phyloP scores from a whole-genome alignment of 1,284 basidiomycete genomes.

The Anthracocystis setariae region DNA sequence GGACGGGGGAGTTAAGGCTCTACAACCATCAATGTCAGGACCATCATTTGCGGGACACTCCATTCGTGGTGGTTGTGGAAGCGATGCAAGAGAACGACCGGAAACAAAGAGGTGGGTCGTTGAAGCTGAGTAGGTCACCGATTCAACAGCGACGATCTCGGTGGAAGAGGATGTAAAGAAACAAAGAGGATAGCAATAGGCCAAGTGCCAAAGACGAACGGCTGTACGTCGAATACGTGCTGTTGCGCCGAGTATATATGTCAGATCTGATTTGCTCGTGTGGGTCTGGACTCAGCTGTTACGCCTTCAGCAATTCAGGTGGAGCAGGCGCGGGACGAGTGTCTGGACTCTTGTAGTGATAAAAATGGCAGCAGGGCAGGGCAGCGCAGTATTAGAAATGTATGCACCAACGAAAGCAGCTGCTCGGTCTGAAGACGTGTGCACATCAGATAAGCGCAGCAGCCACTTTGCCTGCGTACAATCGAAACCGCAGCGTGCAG shows the following conservation, averaged over 20 bases:
- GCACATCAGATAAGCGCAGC: too few relatives aligned
- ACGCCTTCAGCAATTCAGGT: slow-evolving; percentile 1
- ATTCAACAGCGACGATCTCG: slow-evolving; percentile 2
- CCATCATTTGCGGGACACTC: slow-evolving; percentile 44
- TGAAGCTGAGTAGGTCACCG: slow-evolving; percentile 7
- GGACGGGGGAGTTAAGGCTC: slow-evolving; percentile 36
- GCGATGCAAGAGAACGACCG: slow-evolving; percentile 5
- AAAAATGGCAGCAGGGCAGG: too few relatives aligned
- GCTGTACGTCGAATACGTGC: background rate
- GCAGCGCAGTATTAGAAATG: too few relatives aligned
- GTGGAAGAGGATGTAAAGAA: background rate
- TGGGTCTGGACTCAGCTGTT: background rate
- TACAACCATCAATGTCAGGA: slow-evolving; percentile 50
- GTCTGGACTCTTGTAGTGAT: background rate
- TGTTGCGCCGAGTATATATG: slow-evolving; percentile 8
- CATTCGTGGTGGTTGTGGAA: slow-evolving; percentile 30
- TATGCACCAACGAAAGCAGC: too few relatives aligned
- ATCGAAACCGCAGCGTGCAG: too few relatives aligned
- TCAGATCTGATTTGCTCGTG: background rate
- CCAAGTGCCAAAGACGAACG: slow-evolving; percentile 7
- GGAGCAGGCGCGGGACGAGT: background rate
- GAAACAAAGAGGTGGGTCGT: slow-evolving; percentile 1
- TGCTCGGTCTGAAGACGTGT: too few relatives aligned
- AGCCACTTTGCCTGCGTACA: too few relatives aligned
- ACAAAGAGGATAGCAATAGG: slow-evolving; percentile 1